These are phyloP conservation scores for Furcasterigmium sp. DNA, from an alignment of 2,329 filamentous ascomycete genomes.

Conservation along the genomic window DNA sequence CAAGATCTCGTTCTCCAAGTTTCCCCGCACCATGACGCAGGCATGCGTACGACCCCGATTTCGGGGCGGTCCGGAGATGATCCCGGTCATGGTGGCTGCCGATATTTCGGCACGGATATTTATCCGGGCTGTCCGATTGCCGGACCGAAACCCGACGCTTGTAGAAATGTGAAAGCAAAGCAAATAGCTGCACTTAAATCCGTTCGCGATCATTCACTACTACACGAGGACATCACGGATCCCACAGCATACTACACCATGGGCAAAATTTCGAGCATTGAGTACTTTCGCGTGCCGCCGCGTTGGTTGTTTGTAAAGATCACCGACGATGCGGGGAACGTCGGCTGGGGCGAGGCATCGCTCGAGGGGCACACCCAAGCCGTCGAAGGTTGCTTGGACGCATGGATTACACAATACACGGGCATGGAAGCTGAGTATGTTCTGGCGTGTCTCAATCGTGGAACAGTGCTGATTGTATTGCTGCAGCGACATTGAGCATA, in stretches of 20 bases:
- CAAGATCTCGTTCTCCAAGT: no score
- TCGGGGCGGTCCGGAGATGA: no score
- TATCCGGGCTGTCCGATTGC: no score
- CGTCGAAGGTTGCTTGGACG: constrained; percentile 68
- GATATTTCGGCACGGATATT: no score
- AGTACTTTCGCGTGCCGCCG: constrained; percentile 71
- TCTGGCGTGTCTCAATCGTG: rapidly evolving
- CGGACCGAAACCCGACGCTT: no score
- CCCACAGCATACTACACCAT: constrained; percentile 34
- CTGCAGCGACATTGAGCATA: constrained; percentile 67
- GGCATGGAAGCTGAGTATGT: constrained; percentile 66
- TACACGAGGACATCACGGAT: no score
- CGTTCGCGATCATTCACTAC: no score
- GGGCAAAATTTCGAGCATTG: constrained; percentile 60
- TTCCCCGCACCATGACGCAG: no score
- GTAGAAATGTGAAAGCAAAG: no score
- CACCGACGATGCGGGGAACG: constrained; percentile 57
- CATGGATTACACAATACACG: constrained; percentile 55
- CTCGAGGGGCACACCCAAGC: constrained; percentile 70
- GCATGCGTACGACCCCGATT: no score
- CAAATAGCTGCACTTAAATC: no score
- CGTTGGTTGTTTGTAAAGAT: constrained; percentile 77
- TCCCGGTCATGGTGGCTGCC: no score
- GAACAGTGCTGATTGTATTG: neutral
- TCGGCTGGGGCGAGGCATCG: constrained; percentile 71